Percentiles rank a stretch among this genome's conserved stretches.
Conservation (phyloP, 305 asterid genomes). For the Fraxinus sp. region DNA sequence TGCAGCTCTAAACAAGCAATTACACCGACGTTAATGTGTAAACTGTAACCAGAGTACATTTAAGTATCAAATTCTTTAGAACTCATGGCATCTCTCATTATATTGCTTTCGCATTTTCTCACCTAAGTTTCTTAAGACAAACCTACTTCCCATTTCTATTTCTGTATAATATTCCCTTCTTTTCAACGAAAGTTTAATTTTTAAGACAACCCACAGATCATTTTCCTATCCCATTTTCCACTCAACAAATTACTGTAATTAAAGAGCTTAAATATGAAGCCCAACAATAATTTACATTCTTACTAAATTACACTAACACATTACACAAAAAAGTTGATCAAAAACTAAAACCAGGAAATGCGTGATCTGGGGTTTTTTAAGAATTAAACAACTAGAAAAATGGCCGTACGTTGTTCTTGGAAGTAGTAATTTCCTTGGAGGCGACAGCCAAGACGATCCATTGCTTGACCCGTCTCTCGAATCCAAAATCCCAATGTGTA, state of each 20-base stretch:
- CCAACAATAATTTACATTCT: background rate
- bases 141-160: background rate
- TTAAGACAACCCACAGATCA: background rate
- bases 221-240: background rate
- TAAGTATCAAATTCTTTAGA: background rate
- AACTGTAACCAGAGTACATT: background rate
- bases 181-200: background rate
- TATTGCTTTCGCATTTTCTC: background rate
- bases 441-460: slow-evolving; percentile 76
- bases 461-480: slow-evolving; percentile 73
- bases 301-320: background rate
- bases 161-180: background rate
- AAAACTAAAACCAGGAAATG: slow-evolving; percentile 10
- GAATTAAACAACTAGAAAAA: background rate
- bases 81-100: background rate
- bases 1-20: background rate
- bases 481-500: slow-evolving; percentile 68
- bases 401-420: slow-evolving; percentile 55
- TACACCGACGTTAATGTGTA: background rate
- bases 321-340: background rate
- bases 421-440: slow-evolving; percentile 63
- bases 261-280: background rate
- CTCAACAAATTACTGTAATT: background rate
- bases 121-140: background rate
- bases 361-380: background rate